Conservation (phyloP, 169 alveolate genomes). For the Theileria parva region DNA sequence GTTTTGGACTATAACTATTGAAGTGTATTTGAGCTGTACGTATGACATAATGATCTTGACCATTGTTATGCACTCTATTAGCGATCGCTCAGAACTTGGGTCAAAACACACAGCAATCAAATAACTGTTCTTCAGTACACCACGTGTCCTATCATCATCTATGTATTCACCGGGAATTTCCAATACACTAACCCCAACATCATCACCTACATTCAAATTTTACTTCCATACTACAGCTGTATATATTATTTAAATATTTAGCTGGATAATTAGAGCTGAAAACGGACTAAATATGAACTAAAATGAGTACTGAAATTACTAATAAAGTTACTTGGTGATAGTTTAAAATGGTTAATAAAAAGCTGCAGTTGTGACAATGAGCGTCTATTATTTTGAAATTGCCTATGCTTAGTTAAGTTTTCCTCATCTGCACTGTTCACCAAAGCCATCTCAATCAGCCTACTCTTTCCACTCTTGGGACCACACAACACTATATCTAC, state of each 20-base stretch:
- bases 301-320: too few relatives aligned
- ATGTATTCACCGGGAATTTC: slow-evolving; percentile 62
- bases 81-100: slow-evolving; percentile 52
- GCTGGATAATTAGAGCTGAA: neutral
- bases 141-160: slow-evolving; percentile 46
- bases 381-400: slow-evolving; percentile 1
- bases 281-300: too few relatives aligned
- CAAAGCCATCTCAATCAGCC: slow-evolving; percentile 64
- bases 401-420: slow-evolving; percentile 20
- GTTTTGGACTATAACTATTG: slow-evolving; percentile 53
- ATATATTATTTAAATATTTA: neutral
- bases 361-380: neutral
- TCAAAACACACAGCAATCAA: slow-evolving; percentile 56
- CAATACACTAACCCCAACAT: slow-evolving; percentile 1
- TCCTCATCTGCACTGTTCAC: slow-evolving; percentile 54
- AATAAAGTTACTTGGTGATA: neutral
- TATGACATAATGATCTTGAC: slow-evolving; percentile 36
- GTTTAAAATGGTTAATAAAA: slow-evolving; percentile 8
- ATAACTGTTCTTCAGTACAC: slow-evolving; percentile 27
- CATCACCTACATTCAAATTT: neutral
- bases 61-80: slow-evolving; percentile 42
- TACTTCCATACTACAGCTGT: too few relatives aligned
- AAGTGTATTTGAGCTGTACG: slow-evolving; percentile 47
- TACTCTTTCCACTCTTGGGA: slow-evolving; percentile 66
- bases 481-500: slow-evolving; percentile 64